These are phyloP conservation scores for Orobanche coerulescens DNA, from an alignment of 257 asterid species.

Conservation along the genomic window DNA sequence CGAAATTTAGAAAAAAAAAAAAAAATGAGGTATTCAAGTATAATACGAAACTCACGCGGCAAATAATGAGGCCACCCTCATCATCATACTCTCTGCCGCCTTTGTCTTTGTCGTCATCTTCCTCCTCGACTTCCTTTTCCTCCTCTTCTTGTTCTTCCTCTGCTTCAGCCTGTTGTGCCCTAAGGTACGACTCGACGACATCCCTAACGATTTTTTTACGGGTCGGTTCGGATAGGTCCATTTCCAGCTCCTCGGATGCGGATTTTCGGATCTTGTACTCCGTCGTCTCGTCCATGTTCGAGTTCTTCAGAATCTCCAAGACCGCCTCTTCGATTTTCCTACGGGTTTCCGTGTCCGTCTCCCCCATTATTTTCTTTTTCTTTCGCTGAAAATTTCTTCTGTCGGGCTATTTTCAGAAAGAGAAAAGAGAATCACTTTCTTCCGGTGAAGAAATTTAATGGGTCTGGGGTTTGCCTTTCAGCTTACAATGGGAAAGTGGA, in stretches of 20 bases:
- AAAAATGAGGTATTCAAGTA: no score
- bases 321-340: slow-evolving; percentile 55
- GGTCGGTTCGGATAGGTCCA: slow-evolving; percentile 64
- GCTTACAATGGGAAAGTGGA: slow-evolving; percentile 7
- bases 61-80: slow-evolving; percentile 75
- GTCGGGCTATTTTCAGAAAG: slow-evolving; percentile 4
- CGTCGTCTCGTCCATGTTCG: slow-evolving; percentile 71
- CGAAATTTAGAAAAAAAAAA: background rate
- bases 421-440: no score
- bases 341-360: slow-evolving; percentile 61
- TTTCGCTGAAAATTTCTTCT: no score
- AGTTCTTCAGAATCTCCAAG: slow-evolving; percentile 45
- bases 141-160: slow-evolving; percentile 21
- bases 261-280: slow-evolving; percentile 75
- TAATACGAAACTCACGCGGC: slow-evolving; percentile 49
- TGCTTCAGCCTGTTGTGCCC: slow-evolving; percentile 36
- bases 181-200: slow-evolving; percentile 66
- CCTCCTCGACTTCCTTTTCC: slow-evolving; percentile 38
- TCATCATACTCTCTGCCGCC: slow-evolving; percentile 70
- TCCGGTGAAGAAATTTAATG: background rate
- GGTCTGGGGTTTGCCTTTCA: background rate
- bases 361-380: no score
- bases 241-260: slow-evolving; percentile 66
- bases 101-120: slow-evolving; percentile 15
- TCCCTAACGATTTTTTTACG: slow-evolving; percentile 58